These are phyloP conservation scores for Suhomyces sp. DNA, from an alignment of 805 yeast genomes.

Conservation along the genomic window DNA sequence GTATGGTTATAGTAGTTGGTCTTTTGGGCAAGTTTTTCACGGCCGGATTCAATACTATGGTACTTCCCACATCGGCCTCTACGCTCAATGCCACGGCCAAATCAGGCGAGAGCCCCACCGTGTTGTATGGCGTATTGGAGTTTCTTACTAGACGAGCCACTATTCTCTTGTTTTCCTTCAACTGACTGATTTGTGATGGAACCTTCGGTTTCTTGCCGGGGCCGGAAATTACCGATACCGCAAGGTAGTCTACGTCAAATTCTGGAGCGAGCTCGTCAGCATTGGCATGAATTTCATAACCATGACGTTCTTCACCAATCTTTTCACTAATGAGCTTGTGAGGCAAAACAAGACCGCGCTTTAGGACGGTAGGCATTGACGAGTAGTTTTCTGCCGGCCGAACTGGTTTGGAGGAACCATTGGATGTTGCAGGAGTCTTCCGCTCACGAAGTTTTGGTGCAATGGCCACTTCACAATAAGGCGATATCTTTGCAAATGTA, in stretches of 20 bases:
- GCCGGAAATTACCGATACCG: conserved; percentile 52
- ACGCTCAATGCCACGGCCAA: conserved; percentile 58
- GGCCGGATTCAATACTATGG: conserved; percentile 51
- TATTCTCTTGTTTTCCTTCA: conserved; percentile 40
- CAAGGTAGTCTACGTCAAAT: conserved; percentile 38
- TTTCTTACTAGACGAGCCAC: conserved; percentile 50
- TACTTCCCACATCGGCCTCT: conserved; percentile 48
- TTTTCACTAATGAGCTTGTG: conserved; percentile 41
- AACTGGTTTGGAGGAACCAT: conserved; percentile 47
- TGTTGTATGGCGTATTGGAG: conserved; percentile 29
- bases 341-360: conserved; percentile 58
- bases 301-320: conserved; percentile 13
- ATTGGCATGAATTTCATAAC: conserved; percentile 47
- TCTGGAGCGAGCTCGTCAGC: conserved; percentile 26
- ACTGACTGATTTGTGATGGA: conserved; percentile 11
- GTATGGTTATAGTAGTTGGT: conserved; percentile 46
- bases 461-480: conserved; percentile 67
- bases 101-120: conserved; percentile 51
- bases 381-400: conserved; percentile 14
- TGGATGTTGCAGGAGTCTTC: conserved; percentile 22
- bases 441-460: conserved; percentile 55
- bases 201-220: conserved; percentile 34
- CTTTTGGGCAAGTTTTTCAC: conserved; percentile 29
- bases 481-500: conserved; percentile 51
- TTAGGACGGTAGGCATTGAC: conserved; percentile 36